Base-by-base conservation (phyloP, 2,329 filamentous ascomycete species). In the Aspergillus sp. region DNA sequence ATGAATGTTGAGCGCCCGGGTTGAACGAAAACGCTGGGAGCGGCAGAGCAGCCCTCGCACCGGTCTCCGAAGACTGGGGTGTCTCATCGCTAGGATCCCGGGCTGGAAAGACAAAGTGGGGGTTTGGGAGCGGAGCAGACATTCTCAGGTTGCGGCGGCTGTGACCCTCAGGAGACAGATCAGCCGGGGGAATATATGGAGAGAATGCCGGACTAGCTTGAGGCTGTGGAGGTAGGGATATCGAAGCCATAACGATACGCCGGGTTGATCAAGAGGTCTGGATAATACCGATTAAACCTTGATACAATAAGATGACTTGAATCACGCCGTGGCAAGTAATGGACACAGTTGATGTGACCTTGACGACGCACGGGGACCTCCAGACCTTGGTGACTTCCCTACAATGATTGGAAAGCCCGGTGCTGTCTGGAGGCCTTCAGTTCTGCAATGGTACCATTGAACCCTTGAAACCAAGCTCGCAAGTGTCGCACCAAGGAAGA, bases 91-190 rank as follows among this genome's bases (percentile, higher is more conserved):
- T 57, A 4, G 82, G 72, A 7, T 81, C 76, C 49, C 69, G 68
- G 23, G 69, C 78, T 75, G 87, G 88, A 67, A 90, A 90, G 59
- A 87, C 81, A 68, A 90, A 90, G 5, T 82, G 83, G 30, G 88
- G 87, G 56, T 89, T 89, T 50, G 87, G 86, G 48, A 74, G 64
- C 13, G 73, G 73, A 43, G 69, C 51, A 47, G 70, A 68, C 70
- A 73, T 72, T 48, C 63, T 67, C 57, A 69, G 41, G 47, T 68
- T 66, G 54, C 70, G 70, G 63, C 70, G 69, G 61, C 55, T 67
- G 57, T 67, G 63, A 50, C 63, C 39, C 55, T 54, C 45, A 36
- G 63, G 58, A n/a, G 72, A 55, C 17, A 57, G 54, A 30, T 63
- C 54, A n/a, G 65, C 38, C 17, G 69, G 62, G 55, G 69, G 67